These are phyloP conservation scores for Lunularia cruciata DNA, from an alignment of 225 moss, liverwort and hornwort genomes.

Conservation along the genomic window DNA sequence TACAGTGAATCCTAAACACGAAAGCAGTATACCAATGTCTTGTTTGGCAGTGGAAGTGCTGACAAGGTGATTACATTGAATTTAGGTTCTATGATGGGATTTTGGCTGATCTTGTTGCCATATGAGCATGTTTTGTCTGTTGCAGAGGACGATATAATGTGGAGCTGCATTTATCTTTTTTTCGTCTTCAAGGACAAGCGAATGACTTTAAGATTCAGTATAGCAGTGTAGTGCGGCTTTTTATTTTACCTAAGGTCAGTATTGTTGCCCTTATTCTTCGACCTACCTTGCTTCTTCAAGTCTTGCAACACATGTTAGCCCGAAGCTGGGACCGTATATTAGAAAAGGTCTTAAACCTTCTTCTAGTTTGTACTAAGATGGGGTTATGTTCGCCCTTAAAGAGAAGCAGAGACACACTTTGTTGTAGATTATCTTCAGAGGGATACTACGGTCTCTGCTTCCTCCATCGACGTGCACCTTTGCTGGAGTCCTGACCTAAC, in stretches of 20 bases:
- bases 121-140: not conserved
- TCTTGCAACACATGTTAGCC: too few relatives aligned
- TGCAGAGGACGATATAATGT: conserved; percentile 91
- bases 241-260: conserved; percentile 75
- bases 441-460: too few relatives aligned
- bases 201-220: conserved; percentile 99
- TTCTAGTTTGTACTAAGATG: too few relatives aligned
- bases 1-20: not conserved
- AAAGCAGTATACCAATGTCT: not conserved
- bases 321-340: too few relatives aligned
- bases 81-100: not conserved
- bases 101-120: not conserved
- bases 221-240: conserved; percentile 91
- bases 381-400: too few relatives aligned
- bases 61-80: not conserved
- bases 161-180: conserved; percentile 84
- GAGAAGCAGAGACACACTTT: too few relatives aligned
- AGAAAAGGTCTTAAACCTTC: too few relatives aligned
- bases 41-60: not conserved
- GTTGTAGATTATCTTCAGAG: too few relatives aligned
- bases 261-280: not conserved
- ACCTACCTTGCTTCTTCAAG: too few relatives aligned
- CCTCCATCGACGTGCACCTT: too few relatives aligned
- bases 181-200: conserved; percentile 92
- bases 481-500: too few relatives aligned